Conservation (phyloP, 2,329 filamentous ascomycete species). For the Colletotrichum sp. region DNA sequence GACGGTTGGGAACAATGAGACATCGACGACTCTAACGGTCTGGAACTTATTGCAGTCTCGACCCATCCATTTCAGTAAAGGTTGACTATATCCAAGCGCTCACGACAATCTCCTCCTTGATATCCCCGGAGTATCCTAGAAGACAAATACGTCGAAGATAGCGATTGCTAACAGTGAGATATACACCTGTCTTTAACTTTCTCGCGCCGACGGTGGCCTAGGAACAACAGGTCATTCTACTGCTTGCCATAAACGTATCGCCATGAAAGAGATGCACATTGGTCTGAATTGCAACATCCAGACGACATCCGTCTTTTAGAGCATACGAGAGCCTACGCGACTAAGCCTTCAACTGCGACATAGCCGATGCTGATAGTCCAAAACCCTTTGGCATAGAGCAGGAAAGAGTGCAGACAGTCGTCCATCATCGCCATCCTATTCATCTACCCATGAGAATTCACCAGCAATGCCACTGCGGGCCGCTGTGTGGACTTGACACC, state of each 20-base stretch:
- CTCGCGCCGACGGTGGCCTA: background rate
- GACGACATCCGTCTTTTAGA: too few relatives aligned
- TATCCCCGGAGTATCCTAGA: rapidly evolving
- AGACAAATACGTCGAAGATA: rapidly evolving
- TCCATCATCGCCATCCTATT: too few relatives aligned
- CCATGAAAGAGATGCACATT: too few relatives aligned
- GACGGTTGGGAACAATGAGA: background rate
- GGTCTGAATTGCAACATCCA: background rate
- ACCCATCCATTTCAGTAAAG: background rate
- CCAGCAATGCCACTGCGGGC: too few relatives aligned
- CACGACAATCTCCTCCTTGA: background rate
- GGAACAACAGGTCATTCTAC: background rate
- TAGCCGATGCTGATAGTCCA: too few relatives aligned
- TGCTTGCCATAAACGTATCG: background rate
- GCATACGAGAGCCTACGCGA: too few relatives aligned
- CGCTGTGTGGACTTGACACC: too few relatives aligned
- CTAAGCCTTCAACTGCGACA: too few relatives aligned
- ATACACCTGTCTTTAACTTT: background rate
- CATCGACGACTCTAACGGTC: background rate
- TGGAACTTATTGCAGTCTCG: background rate
- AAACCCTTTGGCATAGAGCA: too few relatives aligned
- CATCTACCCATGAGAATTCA: too few relatives aligned
- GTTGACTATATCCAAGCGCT: rapidly evolving
- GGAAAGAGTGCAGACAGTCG: too few relatives aligned
- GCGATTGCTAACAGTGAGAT: background rate